Evolutionary conservation across 2,329 filamentous ascomycete species (phyloP), one percentile per base, ranked within the genome.

Genomic region (Delphinella strobiligena): DNA sequence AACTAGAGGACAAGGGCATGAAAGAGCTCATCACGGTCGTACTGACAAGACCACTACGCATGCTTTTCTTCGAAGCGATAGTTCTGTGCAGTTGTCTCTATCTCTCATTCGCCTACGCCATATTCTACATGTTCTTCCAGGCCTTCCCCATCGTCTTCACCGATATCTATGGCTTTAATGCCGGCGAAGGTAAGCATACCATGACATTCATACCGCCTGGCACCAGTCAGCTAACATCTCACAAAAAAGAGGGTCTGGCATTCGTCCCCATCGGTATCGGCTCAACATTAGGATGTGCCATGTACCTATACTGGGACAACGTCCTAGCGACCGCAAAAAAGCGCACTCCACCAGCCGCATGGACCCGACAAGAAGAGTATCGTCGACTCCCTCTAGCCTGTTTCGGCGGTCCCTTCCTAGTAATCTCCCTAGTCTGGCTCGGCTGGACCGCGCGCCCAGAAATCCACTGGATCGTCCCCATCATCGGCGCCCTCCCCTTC

Each of bases 101-200:
- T 24, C 65, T 88, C 19, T 70, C 77, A 24, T 63, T 68, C 36
- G 63, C 60, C 7, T 88, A 86, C 53, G 71, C 66, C 3, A 69
- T 79, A 44, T 74, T 79, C 45, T 79, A 76, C 66, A 82, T 88
- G 61, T 85, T 77, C 53, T 85, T 89, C 50, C 76, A 85, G 55
- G 79, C 80, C 2, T 88, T 80, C 54, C 78, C 55, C 54, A 74
- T 52, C 44, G 80, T 86, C 46, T 88, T 84, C 56, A 63, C 45
- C 8, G 66, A 60, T 17, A 66, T 77, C 3, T 86, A 86, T 55
- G 62, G 64, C 19, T 73, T 86, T 44, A 73, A 68, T 2, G 66
- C 78, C 0, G 78, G 81, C 15, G 65, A 75, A 19, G 72, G 75
- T 22, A n/a, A n/a, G n/a, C n/a, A n/a, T n/a, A n/a, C n/a, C n/a